Percentiles rank a stretch among this genome's conserved stretches.
Evolutionary conservation across 2,329 filamentous ascomycete genomes (phyloP).

Genomic region (Fusarium tjaetaba): DNA sequence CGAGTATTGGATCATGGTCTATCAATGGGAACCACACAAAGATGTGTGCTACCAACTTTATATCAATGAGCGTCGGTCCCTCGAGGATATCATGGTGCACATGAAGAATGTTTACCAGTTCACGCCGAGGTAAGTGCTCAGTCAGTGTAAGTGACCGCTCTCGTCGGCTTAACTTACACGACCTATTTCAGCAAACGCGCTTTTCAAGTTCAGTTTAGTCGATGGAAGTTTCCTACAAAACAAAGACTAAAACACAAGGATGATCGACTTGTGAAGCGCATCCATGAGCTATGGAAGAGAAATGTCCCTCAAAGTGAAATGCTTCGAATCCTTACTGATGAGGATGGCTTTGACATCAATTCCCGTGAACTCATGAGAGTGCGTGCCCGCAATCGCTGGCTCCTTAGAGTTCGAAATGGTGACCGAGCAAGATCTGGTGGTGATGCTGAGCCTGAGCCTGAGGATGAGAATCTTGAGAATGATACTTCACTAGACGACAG

Average conservation of each 20-base stretch:
- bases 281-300: conserved; percentile 81
- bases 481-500: conserved; percentile 8
- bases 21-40: conserved; percentile 58
- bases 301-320: conserved; percentile 80
- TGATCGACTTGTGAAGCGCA: conserved; percentile 70
- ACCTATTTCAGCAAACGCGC: conserved; percentile 70
- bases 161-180: conserved; percentile 24
- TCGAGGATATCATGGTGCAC: conserved; percentile 79
- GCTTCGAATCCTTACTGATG: conserved; percentile 73
- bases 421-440: conserved; percentile 55
- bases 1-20: conserved; percentile 52
- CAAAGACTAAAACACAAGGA: conserved; percentile 78
- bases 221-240: conserved; percentile 82
- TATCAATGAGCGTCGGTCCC: conserved; percentile 76
- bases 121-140: conserved; percentile 62
- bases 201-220: conserved; percentile 79
- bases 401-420: conserved; percentile 70
- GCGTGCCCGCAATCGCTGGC: conserved; percentile 73
- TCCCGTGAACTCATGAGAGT: conserved; percentile 76
- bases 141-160: conserved; percentile 2
- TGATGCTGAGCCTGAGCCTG: conserved; percentile 11
- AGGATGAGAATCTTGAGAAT: conserved; percentile 14
- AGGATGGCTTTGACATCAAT: conserved; percentile 77
- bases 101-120: conserved; percentile 74
- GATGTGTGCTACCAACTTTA: conserved; percentile 69